Evolutionary conservation across 75 land plant species (phyloP), one percentile per base, ranked within the genome.

Genomic region (Pseudotsuga menziesii): DNA sequence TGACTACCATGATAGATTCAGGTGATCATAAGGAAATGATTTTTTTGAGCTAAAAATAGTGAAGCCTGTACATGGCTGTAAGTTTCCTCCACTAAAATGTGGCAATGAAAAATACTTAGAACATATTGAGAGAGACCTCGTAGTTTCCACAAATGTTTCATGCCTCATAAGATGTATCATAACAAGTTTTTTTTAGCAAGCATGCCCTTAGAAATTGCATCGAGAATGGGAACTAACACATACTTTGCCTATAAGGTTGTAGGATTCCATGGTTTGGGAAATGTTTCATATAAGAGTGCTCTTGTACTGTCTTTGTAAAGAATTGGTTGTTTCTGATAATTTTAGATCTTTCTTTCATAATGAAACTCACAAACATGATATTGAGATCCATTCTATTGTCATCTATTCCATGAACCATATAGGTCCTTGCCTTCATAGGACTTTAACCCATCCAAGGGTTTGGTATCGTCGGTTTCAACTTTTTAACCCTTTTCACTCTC

Each of bases 221-320:
- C 97, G 0, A 94, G 88, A 12, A 94, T 94, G 94, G 97, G 97
- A 61, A 78, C 87, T 48, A 94, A 94, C 66, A 92, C 97, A 4
- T 94, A 87, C 85, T 87, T 94, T 54, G 91, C 94, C 20, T 94
- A 91, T 79, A 88, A 82, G 66, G 70, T 91, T n/a, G 92, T 91
- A 48, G 94, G 94, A 56, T 91, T 86, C 78, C 92, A 90, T 75
- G 97, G 97, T 22, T 80, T 91, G 14, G 92, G 94, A 1, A 39
- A 75, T 73, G 69, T 94, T 2, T 66, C 84, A 0, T 94, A 92
- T 80, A 56, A 70, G 19, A 82, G 85, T 5, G 92, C 92, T 3
- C 75, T 92, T 41, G 90, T 89, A 89, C 89, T 5, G 88, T 92
- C 55, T 71, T 91, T 57, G 58, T 91, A 19, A 88, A 91, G 55